phyloP scores from a whole-genome alignment of 176 grass and related monocot genomes.

The Carex littledalei region DNA sequence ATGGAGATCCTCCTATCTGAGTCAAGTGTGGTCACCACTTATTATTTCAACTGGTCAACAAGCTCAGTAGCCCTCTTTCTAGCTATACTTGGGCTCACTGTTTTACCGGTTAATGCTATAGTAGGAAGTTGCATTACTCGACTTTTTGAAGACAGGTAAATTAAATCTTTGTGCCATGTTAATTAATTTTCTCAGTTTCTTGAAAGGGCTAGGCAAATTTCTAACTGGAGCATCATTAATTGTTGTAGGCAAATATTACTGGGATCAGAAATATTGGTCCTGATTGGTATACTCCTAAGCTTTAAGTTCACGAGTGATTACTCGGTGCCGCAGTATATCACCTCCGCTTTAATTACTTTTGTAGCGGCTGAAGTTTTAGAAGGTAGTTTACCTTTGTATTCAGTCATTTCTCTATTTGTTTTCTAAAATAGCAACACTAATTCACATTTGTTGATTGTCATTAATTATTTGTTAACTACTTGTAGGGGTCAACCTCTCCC shows the following conservation, averaged over 20 bases:
- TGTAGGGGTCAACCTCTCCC: slow-evolving; percentile 79
- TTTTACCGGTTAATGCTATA: slow-evolving; percentile 86
- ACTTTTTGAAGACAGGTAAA: slow-evolving; percentile 81
- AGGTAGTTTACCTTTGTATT: slow-evolving; percentile 38
- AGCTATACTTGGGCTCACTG: slow-evolving; percentile 77
- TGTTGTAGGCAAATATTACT: slow-evolving; percentile 72
- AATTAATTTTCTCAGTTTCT: not conserved
- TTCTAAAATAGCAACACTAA: not conserved
- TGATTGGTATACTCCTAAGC: slow-evolving; percentile 60
- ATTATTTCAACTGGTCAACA: slow-evolving; percentile 85
- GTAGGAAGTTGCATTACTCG: slow-evolving; percentile 77
- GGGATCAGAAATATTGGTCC: slow-evolving; percentile 69
- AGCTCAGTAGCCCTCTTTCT: slow-evolving; percentile 69
- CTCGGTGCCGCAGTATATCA: slow-evolving; percentile 64
- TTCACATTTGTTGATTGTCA: not conserved
- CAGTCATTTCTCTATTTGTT: not conserved
- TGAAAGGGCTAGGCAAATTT: not conserved
- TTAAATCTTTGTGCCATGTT: not conserved
- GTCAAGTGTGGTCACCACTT: slow-evolving; percentile 75
- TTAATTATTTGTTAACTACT: slow-evolving; percentile 10
- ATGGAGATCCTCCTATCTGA: slow-evolving; percentile 93
- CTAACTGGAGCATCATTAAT: not conserved
- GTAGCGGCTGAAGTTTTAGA: slow-evolving; percentile 83
- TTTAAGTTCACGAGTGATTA: slow-evolving; percentile 55
- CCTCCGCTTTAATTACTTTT: slow-evolving; percentile 72